Evolutionary conservation across 1,284 basidiomycete genomes (phyloP), one percentile per base, ranked within the genome.

Genomic region (Puccinia coronata): DNA sequence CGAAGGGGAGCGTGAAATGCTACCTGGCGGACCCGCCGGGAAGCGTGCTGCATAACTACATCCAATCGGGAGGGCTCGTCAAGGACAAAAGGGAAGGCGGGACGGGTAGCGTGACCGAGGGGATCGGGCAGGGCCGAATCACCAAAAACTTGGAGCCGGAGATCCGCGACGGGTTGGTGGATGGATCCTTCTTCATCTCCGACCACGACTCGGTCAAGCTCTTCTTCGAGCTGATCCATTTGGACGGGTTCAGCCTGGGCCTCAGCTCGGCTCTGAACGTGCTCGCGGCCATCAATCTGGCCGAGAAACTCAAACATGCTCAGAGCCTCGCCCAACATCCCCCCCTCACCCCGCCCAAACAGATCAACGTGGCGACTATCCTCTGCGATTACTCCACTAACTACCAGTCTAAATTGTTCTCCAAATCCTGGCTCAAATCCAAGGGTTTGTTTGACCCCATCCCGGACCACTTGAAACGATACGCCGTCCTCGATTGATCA

Each of bases 121-220:
- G 96, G 67, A 98, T 99, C 84, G 97, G 97, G 83, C 97, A 99
- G 87, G 96, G 96, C 31, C 92, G 96, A 82, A 90, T 99, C 74
- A 99, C 96, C n/a, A 89, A 93, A 84, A 99, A 99, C 87, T 88
- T 99, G 83, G 91, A 88, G 59, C 94, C 92, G 0, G 93, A 98
- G 86, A 89, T 98, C 59, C 88, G 91, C 18, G 77, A 51, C 41
- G 23, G 41, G 28, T 88, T 94, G 69, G 83, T 99, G 51, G 90
- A 92, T 78, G 94, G 94, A 36, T 93, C 95, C 20, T 88, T 98
- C 83, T 91, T 91, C 84, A 92, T 99, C 65, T 89, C 94, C 6
- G 97, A 99, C 86, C 91, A 92, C 84, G 92, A 96, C 86, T 92
- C 93, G 34, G 95, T 99, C 85, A 89, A 89, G 59, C 98, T 98